phyloP scores from a whole-genome alignment of 352 stramenopile species.

The Phytophthora brassicae region DNA sequence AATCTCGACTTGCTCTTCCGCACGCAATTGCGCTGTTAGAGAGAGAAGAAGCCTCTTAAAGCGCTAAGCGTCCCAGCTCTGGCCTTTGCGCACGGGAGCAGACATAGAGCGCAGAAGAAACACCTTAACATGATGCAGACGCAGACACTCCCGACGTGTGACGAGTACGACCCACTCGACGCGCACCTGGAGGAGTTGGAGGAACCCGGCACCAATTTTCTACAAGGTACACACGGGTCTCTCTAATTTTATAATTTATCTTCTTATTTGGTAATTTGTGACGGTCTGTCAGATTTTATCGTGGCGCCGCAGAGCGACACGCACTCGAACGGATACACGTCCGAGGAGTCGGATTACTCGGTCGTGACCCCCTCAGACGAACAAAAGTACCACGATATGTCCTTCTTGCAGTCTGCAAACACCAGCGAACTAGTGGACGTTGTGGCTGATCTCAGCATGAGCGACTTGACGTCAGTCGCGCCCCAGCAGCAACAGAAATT shows the following conservation, averaged over 20 bases:
- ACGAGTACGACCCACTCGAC: slow-evolving; percentile 74
- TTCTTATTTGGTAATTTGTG: slow-evolving; percentile 22
- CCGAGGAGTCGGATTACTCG: slow-evolving; percentile 84
- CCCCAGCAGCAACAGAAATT: slow-evolving; percentile 53
- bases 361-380: slow-evolving; percentile 64
- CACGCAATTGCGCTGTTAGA: slow-evolving; percentile 30
- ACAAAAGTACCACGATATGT: slow-evolving; percentile 78
- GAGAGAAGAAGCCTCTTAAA: slow-evolving; percentile 1
- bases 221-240: slow-evolving; percentile 43
- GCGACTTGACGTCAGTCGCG: slow-evolving; percentile 46
- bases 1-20: slow-evolving; percentile 16
- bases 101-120: not conserved
- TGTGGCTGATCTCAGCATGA: slow-evolving; percentile 53
- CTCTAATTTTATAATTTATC: slow-evolving; percentile 6
- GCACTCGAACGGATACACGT: slow-evolving; percentile 80
- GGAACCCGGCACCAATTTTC: slow-evolving; percentile 60
- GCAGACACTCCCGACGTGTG: slow-evolving; percentile 47
- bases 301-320: slow-evolving; percentile 41
- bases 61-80: not conserved
- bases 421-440: slow-evolving; percentile 67
- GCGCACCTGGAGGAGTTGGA: slow-evolving; percentile 74
- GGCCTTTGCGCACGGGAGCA: slow-evolving; percentile 3
- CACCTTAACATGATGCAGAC: slow-evolving; percentile 46
- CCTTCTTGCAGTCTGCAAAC: slow-evolving; percentile 57
- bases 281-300: slow-evolving; percentile 46